Base-by-base conservation (phyloP, 805 yeast genomes). In the Kregervanrija pseudodelftensis region DNA sequence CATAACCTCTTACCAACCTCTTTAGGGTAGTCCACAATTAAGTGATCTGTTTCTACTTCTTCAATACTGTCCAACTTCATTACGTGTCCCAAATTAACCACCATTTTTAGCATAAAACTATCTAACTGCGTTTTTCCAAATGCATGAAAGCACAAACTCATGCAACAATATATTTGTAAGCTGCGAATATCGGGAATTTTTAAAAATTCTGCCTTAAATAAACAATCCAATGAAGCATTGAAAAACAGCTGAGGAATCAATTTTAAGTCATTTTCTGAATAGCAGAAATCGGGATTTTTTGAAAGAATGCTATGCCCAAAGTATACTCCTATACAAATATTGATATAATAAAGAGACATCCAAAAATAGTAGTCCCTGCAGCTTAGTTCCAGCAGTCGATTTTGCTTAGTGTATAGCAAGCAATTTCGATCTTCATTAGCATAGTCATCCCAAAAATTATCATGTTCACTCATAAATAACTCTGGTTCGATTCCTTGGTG, bases 91-190 rank as follows among this genome's bases (percentile, higher is more conserved):
- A 28, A 33, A 5, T 37, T 12, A 22, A 16, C 16, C n/a, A 39
- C 32, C 5, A 45, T 45, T 30, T n/a, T 37, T n/a, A 45, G 16
- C 12, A 45, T 13, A 7, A 11, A 11, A 15, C n/a, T 14, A 33
- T 45, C 43, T 13, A 45, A 13, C 5, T 37, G 30, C 10, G 36
- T 8, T 8, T 33, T 31, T 16, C 48, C 49, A 16, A 43, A 44
- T 4, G 49, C 43, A 31, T 46, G 49, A n/a, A 46, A 37, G 44
- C 48, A 46, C 10, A 39, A 2, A 39, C 40, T 39, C 44, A 46
- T 38, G 16, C 39, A 35, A 30, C 47, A 46, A 13, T 43, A 46
- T 10, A 44, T 35, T 17, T 46, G 49, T 3, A 46, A 11, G 10
- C 40, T 16, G 14, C 49, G 30, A 3, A 46, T 43, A 33, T 46